Evolutionary conservation across 202 grass and related monocot species (phyloP).

Genomic region (Setaria italica): DNA sequence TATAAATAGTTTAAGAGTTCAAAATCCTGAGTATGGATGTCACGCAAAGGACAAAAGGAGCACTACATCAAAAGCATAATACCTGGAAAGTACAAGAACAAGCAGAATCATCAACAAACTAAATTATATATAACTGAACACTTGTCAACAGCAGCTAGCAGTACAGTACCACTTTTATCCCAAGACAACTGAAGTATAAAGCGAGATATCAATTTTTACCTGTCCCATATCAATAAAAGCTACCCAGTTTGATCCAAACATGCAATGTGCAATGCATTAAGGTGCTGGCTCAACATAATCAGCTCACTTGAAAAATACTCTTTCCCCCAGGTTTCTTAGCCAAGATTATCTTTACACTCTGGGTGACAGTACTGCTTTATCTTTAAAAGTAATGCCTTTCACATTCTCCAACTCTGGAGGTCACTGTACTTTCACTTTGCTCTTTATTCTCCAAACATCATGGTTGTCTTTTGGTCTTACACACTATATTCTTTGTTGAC

Average conservation of each 20-base stretch:
- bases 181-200: constrained; percentile 38
- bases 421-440: constrained; percentile 66
- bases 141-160: constrained; percentile 17
- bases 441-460: constrained; percentile 75
- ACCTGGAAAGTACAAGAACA: background rate
- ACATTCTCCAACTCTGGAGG: constrained; percentile 68
- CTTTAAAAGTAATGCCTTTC: constrained; percentile 62
- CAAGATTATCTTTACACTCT: constrained; percentile 61
- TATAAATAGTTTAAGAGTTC: constrained; percentile 28
- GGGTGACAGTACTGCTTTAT: constrained; percentile 51
- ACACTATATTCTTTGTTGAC: constrained; percentile 74
- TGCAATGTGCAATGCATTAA: constrained; percentile 60
- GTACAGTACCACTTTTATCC: constrained; percentile 17
- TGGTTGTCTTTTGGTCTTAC: constrained; percentile 73
- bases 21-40: background rate
- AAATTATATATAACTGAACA: constrained; percentile 28
- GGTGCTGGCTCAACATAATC: constrained; percentile 60
- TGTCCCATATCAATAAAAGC: constrained; percentile 51
- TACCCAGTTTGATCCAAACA: constrained; percentile 66
- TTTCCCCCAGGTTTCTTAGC: constrained; percentile 73
- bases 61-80: background rate
- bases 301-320: constrained; percentile 57
- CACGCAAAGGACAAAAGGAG: background rate
- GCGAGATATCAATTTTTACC: constrained; percentile 64
- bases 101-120: constrained; percentile 22